phyloP scores from a whole-genome alignment of 2,329 filamentous ascomycete genomes.

The Pseudogymnoascus sp. region DNA sequence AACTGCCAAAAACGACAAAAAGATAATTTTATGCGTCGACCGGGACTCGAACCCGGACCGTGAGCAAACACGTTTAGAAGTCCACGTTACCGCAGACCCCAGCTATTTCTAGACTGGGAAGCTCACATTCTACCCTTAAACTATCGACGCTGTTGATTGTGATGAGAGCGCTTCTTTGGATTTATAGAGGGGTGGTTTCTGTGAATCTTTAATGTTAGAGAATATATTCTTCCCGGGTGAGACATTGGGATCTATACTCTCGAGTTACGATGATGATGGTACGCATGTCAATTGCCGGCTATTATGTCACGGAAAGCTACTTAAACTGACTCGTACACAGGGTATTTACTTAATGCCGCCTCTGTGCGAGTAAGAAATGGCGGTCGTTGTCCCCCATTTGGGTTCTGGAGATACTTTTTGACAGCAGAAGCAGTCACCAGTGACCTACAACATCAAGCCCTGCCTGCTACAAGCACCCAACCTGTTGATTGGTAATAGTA shows the following conservation, averaged over 20 bases:
- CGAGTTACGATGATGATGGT: not conserved
- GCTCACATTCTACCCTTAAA: conserved; percentile 8
- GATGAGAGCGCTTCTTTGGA: not conserved
- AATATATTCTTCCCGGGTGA: not conserved
- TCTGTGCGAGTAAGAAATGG: not conserved
- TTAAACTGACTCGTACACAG: not conserved
- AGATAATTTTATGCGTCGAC: not conserved
- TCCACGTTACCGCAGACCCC: conserved; percentile 8
- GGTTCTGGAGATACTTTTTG: not conserved
- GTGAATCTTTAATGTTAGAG: not conserved
- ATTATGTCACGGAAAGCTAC: not conserved
- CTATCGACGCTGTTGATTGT: not conserved
- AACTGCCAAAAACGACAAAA: not conserved
- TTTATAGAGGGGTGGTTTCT: not conserved
- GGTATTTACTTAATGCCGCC: not conserved
- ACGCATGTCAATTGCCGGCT: not conserved
- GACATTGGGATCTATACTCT: not conserved
- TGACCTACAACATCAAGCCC: not conserved
- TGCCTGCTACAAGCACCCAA: not conserved
- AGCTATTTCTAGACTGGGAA: conserved; percentile 4
- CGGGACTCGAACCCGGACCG: conserved; percentile 8
- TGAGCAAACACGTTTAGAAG: not conserved
- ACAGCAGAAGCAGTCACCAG: not conserved
- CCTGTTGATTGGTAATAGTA: not conserved
- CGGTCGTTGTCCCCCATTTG: not conserved